These are phyloP conservation scores for Aurantiochytrium sp. DNA, from an alignment of 108 stramenopile genomes.

Conservation along the genomic window DNA sequence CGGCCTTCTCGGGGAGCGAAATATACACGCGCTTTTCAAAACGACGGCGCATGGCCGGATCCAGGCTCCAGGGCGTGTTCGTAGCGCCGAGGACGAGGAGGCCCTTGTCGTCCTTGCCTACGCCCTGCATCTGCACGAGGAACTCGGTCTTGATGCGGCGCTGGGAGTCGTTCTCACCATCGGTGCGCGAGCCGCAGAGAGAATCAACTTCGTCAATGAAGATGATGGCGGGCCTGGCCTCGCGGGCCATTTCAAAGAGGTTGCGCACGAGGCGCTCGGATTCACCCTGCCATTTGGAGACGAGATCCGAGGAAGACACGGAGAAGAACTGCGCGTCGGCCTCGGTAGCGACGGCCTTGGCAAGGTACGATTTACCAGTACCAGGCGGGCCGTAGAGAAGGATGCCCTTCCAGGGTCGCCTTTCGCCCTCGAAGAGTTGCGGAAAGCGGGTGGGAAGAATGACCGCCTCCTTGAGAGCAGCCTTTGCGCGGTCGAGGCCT, in stretches of 20 bases:
- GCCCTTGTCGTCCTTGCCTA: constrained; percentile 68
- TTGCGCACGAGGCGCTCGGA: constrained; percentile 87
- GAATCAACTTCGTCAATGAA: constrained; percentile 97
- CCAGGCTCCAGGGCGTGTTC: constrained; percentile 96
- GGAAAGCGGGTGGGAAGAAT: constrained; percentile 84
- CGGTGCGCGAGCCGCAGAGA: constrained; percentile 72
- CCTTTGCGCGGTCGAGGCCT: constrained; percentile 89
- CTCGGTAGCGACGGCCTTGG: constrained; percentile 99
- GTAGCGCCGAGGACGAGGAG: constrained; percentile 88
- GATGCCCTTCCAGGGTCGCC: constrained; percentile 85
- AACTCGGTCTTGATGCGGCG: constrained; percentile 96
- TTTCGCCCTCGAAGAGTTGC: constrained; percentile 86
- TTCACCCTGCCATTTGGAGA: constrained; percentile 99
- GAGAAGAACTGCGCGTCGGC: constrained; percentile 93
- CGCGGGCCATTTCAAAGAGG: constrained; percentile 95
- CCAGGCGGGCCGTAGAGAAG: constrained; percentile 73
- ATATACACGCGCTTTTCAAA: constrained; percentile 99
- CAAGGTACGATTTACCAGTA: constrained; percentile 83
- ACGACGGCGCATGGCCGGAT: constrained; percentile 96
- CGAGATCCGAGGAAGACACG: constrained; percentile 87
- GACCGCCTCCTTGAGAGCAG: constrained; percentile 91
- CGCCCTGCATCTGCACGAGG: constrained; percentile 99
- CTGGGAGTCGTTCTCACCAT: constrained; percentile 81
- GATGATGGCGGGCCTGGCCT: constrained; percentile 73
- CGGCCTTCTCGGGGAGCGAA: constrained; percentile 80